A percentile compares a stretch with the other conserved stretches of the same genome.
phyloP scores from a whole-genome alignment of 2,329 filamentous ascomycete species.

The Fusarium nisikadoi region DNA sequence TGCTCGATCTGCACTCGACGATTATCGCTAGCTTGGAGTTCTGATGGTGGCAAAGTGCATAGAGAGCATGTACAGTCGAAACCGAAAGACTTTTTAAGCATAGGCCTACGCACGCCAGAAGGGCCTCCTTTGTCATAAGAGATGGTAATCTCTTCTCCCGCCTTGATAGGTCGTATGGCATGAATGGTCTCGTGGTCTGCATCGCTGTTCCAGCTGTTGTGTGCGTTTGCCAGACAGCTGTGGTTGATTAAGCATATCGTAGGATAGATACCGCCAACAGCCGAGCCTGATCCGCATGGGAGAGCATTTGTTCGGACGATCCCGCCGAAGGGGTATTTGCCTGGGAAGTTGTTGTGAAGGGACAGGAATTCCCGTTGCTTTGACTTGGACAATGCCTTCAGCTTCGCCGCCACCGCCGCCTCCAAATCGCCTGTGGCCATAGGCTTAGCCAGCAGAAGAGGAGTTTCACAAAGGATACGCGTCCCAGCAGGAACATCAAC shows the following conservation, averaged over 20 bases:
- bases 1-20: not conserved
- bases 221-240: not conserved
- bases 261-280: not conserved
- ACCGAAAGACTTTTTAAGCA: not conserved
- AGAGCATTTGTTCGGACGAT: not conserved
- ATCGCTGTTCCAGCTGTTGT: not conserved
- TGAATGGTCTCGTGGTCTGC: not conserved
- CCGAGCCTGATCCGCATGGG: not conserved
- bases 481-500: not conserved
- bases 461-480: not conserved
- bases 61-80: not conserved
- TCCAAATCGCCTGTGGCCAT: not conserved
- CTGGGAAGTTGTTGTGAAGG: not conserved
- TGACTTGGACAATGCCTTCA: not conserved
- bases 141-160: not conserved
- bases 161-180: not conserved
- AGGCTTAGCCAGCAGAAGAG: not conserved
- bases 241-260: not conserved
- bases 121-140: not conserved
- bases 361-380: not conserved
- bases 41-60: not conserved
- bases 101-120: rapidly evolving
- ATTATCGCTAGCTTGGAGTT: not conserved
- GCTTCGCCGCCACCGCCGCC: not conserved
- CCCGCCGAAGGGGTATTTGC: not conserved